Percentiles rank a stretch among this genome's conserved stretches.
phyloP scores from a whole-genome alignment of 208 protist species.

The Trypanosoma cruzi region DNA sequence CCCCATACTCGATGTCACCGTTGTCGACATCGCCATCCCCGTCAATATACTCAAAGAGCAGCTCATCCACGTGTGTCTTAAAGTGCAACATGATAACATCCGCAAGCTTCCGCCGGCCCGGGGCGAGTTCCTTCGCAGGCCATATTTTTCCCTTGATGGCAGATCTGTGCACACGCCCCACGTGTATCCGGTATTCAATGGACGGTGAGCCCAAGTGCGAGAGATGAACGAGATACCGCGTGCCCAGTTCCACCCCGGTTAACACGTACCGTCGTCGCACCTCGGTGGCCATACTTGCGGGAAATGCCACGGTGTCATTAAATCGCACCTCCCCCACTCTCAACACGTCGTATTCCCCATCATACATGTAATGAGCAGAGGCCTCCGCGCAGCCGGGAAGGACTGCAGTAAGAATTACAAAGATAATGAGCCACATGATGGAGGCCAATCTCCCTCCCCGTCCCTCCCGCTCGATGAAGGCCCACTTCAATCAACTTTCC shows the following conservation, averaged over 20 bases:
- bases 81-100: slow-evolving; percentile 8
- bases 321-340: slow-evolving; percentile 1
- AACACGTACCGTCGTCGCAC: slow-evolving; percentile 22
- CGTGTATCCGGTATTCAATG: slow-evolving; percentile 18
- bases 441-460: too few relatives aligned
- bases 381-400: background rate
- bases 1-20: background rate
- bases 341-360: slow-evolving; percentile 6
- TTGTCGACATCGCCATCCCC: slow-evolving; percentile 21
- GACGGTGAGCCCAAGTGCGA: slow-evolving; percentile 27
- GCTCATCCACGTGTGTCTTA: slow-evolving; percentile 9
- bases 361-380: slow-evolving; percentile 1
- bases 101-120: slow-evolving; percentile 15
- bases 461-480: too few relatives aligned
- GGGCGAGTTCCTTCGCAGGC: background rate
- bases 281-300: background rate
- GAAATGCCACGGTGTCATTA: slow-evolving; percentile 20
- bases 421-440: background rate
- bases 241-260: background rate
- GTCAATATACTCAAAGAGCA: slow-evolving; percentile 24
- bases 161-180: slow-evolving; percentile 1
- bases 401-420: background rate
- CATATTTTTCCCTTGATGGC: background rate
- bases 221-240: slow-evolving; percentile 13
- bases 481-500: too few relatives aligned